Evolutionary conservation across 257 asterid species (phyloP).

Genomic region (Solanum ahanhuiri): DNA sequence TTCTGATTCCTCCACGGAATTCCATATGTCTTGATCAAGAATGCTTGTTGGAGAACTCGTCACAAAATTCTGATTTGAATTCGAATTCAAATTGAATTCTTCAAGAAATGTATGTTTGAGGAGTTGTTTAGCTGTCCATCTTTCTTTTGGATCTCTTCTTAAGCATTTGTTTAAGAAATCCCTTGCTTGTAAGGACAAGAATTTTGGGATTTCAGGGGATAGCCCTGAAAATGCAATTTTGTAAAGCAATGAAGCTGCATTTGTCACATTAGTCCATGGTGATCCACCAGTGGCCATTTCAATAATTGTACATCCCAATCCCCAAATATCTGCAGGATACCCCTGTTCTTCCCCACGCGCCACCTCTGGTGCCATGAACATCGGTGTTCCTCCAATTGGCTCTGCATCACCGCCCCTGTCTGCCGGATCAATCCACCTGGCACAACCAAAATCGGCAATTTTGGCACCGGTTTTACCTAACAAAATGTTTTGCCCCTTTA

Average conservation of each 20-base stretch:
- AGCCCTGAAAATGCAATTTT: neutral
- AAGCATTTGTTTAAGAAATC: neutral
- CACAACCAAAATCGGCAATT: neutral
- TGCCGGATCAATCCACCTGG: neutral
- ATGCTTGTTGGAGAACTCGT: neutral
- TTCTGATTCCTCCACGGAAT: neutral
- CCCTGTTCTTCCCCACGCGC: neutral
- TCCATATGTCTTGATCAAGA: neutral
- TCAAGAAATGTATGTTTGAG: neutral
- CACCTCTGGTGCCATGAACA: neutral
- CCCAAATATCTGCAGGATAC: neutral
- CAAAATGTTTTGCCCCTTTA: neutral
- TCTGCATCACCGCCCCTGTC: neutral
- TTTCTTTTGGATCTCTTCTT: neutral
- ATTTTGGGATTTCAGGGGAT: neutral
- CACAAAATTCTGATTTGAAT: neutral
- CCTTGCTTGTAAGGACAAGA: neutral
- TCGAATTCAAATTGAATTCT: neutral
- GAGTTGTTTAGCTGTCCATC: neutral
- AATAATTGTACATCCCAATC: neutral
- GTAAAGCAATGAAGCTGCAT: neutral
- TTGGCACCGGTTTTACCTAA: neutral
- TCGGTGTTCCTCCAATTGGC: neutral
- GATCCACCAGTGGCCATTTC: neutral
- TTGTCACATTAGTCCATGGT: neutral